Evolutionary conservation across 1,284 basidiomycete genomes (phyloP).

Genomic region (Cutaneotrichosporon cyanovorans): DNA sequence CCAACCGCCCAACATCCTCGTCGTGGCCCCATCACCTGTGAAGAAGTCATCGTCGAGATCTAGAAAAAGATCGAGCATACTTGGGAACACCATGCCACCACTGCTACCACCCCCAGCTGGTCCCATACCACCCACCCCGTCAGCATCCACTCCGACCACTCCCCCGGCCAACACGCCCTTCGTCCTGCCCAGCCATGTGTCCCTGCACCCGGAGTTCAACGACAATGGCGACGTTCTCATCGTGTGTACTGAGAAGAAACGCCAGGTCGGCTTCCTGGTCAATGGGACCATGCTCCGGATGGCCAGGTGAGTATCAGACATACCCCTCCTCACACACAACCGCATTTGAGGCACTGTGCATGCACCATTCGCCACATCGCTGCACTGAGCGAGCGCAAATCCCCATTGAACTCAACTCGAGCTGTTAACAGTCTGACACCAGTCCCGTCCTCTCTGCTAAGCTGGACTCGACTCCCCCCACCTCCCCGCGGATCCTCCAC

Average conservation of each 20-base stretch:
- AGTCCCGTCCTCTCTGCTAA: slow-evolving; percentile 9
- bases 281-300: slow-evolving; percentile 11
- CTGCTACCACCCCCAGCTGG: background rate
- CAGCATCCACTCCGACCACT: background rate
- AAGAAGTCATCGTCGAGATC: background rate
- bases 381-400: too few relatives aligned
- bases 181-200: background rate
- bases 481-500: slow-evolving; percentile 3
- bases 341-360: too few relatives aligned
- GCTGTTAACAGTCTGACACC: too few relatives aligned
- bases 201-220: slow-evolving; percentile 14
- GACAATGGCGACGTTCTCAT: slow-evolving; percentile 12
- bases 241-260: slow-evolving; percentile 8
- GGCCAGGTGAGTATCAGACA: too few relatives aligned
- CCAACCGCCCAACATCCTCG: too few relatives aligned
- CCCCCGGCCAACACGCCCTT: background rate
- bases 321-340: too few relatives aligned
- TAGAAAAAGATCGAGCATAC: background rate
- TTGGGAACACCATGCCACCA: background rate
- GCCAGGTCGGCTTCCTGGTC: slow-evolving; percentile 14
- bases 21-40: too few relatives aligned
- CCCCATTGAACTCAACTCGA: too few relatives aligned
- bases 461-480: background rate
- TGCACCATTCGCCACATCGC: too few relatives aligned
- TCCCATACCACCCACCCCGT: background rate